Conservation (phyloP, 768 basidiomycete species). For the Mycena galericulata region DNA sequence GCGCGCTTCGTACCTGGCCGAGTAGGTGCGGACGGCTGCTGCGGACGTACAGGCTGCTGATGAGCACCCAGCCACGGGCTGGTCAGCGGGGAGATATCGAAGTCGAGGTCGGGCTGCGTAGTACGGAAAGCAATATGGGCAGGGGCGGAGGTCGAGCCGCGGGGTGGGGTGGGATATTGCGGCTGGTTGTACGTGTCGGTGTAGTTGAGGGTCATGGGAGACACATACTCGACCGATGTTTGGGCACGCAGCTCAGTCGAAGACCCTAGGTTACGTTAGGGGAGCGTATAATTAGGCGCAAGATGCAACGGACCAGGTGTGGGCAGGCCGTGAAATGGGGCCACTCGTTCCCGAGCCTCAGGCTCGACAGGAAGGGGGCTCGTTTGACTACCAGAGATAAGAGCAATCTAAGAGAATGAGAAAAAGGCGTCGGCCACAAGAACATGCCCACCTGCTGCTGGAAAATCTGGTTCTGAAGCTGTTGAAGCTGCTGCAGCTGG, state of each 20-base stretch:
- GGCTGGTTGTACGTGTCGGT: slow-evolving; percentile 40
- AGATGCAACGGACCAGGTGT: slow-evolving; percentile 68
- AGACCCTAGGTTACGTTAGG: slow-evolving; percentile 31
- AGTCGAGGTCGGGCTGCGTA: slow-evolving; percentile 65
- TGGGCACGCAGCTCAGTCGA: slow-evolving; percentile 38
- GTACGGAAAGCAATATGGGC: slow-evolving; percentile 78
- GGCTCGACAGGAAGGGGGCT: slow-evolving; percentile 51
- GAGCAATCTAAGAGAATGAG: slow-evolving; percentile 64
- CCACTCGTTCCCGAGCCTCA: slow-evolving; percentile 45
- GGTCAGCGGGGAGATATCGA: slow-evolving; percentile 83
- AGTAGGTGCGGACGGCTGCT: slow-evolving; percentile 31
- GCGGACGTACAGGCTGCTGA: slow-evolving; percentile 47
- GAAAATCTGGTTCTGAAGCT: slow-evolving; percentile 86
- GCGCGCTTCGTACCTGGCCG: slow-evolving; percentile 55
- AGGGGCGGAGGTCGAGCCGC: slow-evolving; percentile 72
- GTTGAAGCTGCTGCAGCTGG: slow-evolving; percentile 82
- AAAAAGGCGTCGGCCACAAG: slow-evolving; percentile 4
- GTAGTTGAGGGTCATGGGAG: slow-evolving; percentile 70
- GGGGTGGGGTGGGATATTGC: slow-evolving; percentile 44
- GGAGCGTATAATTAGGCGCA: slow-evolving; percentile 29
- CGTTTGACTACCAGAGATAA: slow-evolving; percentile 67
- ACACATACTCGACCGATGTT: slow-evolving; percentile 66
- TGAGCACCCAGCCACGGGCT: slow-evolving; percentile 85
- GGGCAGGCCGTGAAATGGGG: slow-evolving; percentile 65
- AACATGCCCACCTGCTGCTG: slow-evolving; percentile 81